Evolutionary conservation across 2,329 filamentous ascomycete genomes (phyloP).

Genomic region (Acarospora socialis): DNA sequence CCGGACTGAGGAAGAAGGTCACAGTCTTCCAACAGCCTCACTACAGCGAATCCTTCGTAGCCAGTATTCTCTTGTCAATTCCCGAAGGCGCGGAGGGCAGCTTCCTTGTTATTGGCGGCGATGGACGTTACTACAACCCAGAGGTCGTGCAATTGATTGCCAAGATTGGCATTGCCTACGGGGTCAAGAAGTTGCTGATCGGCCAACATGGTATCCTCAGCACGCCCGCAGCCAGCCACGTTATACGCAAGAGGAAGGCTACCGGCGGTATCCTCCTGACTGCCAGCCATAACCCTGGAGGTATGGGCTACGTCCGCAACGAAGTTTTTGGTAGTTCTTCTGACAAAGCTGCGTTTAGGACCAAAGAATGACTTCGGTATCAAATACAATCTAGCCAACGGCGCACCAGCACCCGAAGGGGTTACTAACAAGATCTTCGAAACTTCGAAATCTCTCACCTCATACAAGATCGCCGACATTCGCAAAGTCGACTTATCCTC

Average conservation of each 20-base stretch:
- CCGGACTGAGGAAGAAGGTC: slow-evolving; percentile 97
- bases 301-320: too few relatives aligned
- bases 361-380: slow-evolving; percentile 95
- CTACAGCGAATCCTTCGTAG: slow-evolving; percentile 92
- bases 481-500: slow-evolving; percentile 71
- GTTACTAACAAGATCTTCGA: slow-evolving; percentile 98
- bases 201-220: slow-evolving; percentile 94
- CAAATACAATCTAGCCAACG: slow-evolving; percentile 98
- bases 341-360: slow-evolving; percentile 35
- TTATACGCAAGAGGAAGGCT: slow-evolving; percentile 88
- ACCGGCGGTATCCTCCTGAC: slow-evolving; percentile 95
- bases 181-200: slow-evolving; percentile 96
- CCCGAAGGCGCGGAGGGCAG: slow-evolving; percentile 80
- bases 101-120: slow-evolving; percentile 91
- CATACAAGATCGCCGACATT: slow-evolving; percentile 84
- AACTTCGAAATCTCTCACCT: slow-evolving; percentile 72
- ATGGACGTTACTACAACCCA: slow-evolving; percentile 94
- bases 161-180: slow-evolving; percentile 92
- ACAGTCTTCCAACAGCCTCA: slow-evolving; percentile 89
- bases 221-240: slow-evolving; percentile 86
- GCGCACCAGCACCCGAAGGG: slow-evolving; percentile 85
- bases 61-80: slow-evolving; percentile 89
- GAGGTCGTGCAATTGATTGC: slow-evolving; percentile 94
- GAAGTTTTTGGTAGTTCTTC: slow-evolving; percentile 4
- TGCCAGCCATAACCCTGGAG: slow-evolving; percentile 95